Conservation (phyloP, 140 eudicot species). For the Erigeron philadelphicus region DNA sequence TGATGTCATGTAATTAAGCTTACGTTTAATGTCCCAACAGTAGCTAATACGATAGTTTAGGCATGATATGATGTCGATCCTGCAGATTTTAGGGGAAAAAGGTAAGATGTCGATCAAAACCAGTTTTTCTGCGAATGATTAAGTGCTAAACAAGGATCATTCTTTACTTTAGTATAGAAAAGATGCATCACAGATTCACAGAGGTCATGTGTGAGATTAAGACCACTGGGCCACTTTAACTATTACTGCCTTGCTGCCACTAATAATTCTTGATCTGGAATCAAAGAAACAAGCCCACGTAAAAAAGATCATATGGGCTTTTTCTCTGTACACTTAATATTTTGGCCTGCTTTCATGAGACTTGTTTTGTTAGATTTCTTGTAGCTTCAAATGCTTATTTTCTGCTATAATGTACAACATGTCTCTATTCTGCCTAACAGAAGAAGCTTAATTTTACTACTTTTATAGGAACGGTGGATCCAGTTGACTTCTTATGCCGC, state of each 20-base stretch:
- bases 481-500: constrained; percentile 12
- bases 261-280: background rate
- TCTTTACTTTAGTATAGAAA: background rate
- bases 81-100: no score
- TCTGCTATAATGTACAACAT: background rate
- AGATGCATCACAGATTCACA: constrained; percentile 10
- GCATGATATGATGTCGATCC: background rate
- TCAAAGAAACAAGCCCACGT: constrained; percentile 9
- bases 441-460: constrained; percentile 1
- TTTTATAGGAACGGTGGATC: constrained; percentile 14
- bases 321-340: background rate
- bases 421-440: constrained; percentile 1
- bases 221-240: background rate
- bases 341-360: constrained; percentile 19
- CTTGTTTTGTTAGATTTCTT: background rate
- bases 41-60: background rate
- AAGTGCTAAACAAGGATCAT: background rate
- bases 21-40: background rate
- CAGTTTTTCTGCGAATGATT: background rate
- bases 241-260: background rate
- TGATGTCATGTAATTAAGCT: background rate
- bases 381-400: background rate
- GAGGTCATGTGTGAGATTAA: background rate
- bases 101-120: background rate
- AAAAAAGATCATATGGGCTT: constrained; percentile 12